Base-by-base conservation (phyloP, 495 filamentous ascomycete genomes). In the Lasiosphaeris hirsuta region DNA sequence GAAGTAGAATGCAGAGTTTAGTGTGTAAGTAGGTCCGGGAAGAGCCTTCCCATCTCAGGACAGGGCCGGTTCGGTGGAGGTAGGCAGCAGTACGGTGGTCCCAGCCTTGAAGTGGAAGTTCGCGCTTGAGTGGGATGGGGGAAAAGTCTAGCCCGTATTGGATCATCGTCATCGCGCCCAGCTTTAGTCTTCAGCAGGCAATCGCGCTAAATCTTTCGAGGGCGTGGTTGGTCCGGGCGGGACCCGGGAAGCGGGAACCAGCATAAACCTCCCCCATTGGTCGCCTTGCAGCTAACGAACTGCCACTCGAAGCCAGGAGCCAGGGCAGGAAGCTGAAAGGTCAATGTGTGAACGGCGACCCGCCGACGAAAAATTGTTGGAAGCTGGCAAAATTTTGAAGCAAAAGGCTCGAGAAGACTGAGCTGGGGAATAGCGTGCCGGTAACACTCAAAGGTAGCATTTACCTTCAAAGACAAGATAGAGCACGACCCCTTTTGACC, bases 81-180 rank as follows among this genome's bases (percentile, higher is more conserved):
- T 44, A 18, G 18, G 14, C 41, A 18, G 44, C 19, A 30, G 42
- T 9, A 45, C 10, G 44, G 10, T 47, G 44, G 44, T 30, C 19
- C 18, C 44, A 47, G 44, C 44, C 44, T 33, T 47, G 44, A 11
- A 6, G 1, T 11, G 10, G 44, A 18, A 30, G 23, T 30, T 30
- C 23, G 23, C 23, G 23, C 23, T 30, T 45, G 44, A 30, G 7
- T 47, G 18, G 4, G 44, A 34, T 47, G 15, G 41, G 41, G 14
- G 15, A 44, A 47, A 47, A 41, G 11, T 10, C 15, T 2, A 36
- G 7, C 14, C 36, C 13, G 46, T 15, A 7, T 15, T 2, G 42
- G n/a, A 10, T 42, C 53, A 56, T 56, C 53, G 40, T 56, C 53
- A 48, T 34, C 18, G 14, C 49, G 42, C 33, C n/a, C 10, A 41